Evolutionary conservation across 257 asterid species (phyloP), one percentile per base, ranked within the genome.

Genomic region (Capsicum baccatum): DNA sequence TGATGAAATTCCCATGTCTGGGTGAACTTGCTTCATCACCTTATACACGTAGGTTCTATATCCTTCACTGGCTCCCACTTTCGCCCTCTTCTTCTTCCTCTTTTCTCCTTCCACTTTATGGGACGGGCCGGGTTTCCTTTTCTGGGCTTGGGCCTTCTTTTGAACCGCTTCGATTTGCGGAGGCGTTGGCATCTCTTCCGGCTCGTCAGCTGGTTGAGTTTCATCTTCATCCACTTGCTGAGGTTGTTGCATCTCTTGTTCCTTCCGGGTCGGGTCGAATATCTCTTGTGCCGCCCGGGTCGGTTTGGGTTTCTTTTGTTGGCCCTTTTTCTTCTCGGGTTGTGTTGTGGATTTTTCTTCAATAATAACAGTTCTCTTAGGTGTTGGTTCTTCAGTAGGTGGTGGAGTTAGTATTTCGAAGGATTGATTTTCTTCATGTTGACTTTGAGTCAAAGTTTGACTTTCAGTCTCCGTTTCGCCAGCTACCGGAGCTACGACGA

Each of bases 1-100:
- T 0, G 93, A 88, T 14, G 97, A 91, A 1, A 96, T 92, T 9
- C 95, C 98, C 90, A 91, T 62, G 0, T 92, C 98, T 3, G 98
- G 98, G 14, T 96, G 98, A 74, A 96, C 99, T 81, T 96, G 98
- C 84, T 94, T 96, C 97, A 94, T 76, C 81, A 96, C 98, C 88
- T 68, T 89, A 21, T n/a, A 89, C 74, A 94, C 87, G 9, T 96
- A 94, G 79, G 87, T 92, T 84, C 91, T 91, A 83, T 91, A 94
- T 88, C 90, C 94, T 15, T 54, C 91, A 2, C 87, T 59, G 48
- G 62, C 92, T 4, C 86, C 89, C 15, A 60, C 60, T 52, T 83
- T 79, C 6, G 91, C 88, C 47, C 88, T 85, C 84, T 19, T 88
- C 89, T 80, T 85, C 83, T 82, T 84, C 88, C 83, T 81, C 54